Percentiles rank a stretch among this genome's conserved stretches.
phyloP scores from a whole-genome alignment of 2,329 filamentous ascomycete species.

The Aspergillus melleus region DNA sequence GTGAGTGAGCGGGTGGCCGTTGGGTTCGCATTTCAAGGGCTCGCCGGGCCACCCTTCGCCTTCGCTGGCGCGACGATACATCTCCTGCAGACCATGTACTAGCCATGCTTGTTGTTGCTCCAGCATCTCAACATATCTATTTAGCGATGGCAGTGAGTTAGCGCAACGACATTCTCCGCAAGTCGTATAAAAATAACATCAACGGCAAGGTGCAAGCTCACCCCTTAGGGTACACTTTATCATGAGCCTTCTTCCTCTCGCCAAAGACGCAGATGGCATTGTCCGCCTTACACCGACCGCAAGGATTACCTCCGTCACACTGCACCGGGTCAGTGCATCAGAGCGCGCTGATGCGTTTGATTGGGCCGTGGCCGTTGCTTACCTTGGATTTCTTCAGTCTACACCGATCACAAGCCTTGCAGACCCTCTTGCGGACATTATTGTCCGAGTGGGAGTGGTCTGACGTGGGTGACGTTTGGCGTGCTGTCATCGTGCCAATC shows the following conservation, averaged over 20 bases:
- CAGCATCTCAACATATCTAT: conserved; percentile 65
- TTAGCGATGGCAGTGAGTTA: neutral
- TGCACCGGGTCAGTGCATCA: conserved; percentile 28
- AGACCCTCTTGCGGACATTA: conserved; percentile 60
- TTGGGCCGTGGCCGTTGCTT: conserved; percentile 16
- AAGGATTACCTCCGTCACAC: conserved; percentile 64
- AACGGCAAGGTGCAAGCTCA: conserved; percentile 38
- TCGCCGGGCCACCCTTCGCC: conserved; percentile 59
- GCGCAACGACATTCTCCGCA: neutral
- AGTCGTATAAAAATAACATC: conserved; percentile 2
- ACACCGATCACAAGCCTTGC: conserved; percentile 67
- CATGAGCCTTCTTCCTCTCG: conserved; percentile 65
- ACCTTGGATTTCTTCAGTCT: conserved; percentile 67
- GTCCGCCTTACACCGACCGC: conserved; percentile 62
- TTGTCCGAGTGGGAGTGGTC: conserved; percentile 46
- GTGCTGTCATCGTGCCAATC: conserved; percentile 36
- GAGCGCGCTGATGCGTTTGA: conserved; percentile 13
- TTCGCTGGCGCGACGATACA: conserved; percentile 55
- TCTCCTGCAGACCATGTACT: conserved; percentile 60
- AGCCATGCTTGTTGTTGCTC: conserved; percentile 65
- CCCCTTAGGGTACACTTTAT: conserved; percentile 70
- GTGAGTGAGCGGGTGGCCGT: conserved; percentile 62
- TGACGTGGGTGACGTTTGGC: conserved; percentile 41
- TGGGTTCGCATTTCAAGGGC: conserved; percentile 50
- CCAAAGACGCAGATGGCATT: conserved; percentile 67